phyloP scores from a whole-genome alignment of 2,329 filamentous ascomycete genomes.

The Basipetospora chlamydospora region DNA sequence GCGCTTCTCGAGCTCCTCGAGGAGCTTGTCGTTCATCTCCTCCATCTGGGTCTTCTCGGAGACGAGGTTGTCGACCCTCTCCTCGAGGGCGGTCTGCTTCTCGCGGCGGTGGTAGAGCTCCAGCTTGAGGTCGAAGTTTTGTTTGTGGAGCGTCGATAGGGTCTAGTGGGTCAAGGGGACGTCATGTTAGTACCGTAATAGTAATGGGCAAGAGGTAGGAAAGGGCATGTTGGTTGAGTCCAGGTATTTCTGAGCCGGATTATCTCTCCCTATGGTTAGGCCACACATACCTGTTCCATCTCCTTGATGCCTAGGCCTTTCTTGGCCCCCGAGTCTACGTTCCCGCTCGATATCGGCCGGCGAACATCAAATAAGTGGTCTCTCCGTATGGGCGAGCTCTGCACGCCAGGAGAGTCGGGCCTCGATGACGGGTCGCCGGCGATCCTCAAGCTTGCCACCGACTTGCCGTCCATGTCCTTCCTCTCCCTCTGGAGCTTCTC shows the following conservation, averaged over 20 bases:
- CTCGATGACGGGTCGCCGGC: constrained; percentile 19
- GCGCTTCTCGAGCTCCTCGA: constrained; percentile 48
- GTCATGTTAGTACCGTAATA: no score
- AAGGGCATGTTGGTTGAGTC: no score
- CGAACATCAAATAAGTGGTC: constrained; percentile 19
- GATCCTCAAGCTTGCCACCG: constrained; percentile 1
- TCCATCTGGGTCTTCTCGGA: constrained; percentile 37
- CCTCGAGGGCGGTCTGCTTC: constrained; percentile 44
- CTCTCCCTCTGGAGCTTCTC: constrained; percentile 39
- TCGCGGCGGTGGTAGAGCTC: constrained; percentile 57
- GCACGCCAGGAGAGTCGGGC: constrained; percentile 13
- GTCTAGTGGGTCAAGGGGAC: no score
- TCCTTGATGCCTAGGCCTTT: constrained; percentile 50
- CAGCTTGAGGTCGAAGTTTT: constrained; percentile 65
- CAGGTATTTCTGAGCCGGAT: no score
- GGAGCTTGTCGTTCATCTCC: constrained; percentile 42
- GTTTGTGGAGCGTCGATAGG: constrained; percentile 54
- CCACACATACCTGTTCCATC: constrained; percentile 43
- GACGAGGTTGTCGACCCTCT: constrained; percentile 39
- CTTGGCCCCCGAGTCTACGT: constrained; percentile 21
- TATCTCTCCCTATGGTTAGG: no score
- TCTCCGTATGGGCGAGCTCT: constrained; percentile 12
- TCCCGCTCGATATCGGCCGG: constrained; percentile 28
- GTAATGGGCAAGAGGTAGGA: no score
- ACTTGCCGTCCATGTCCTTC: constrained; percentile 29